Conservation (phyloP, 306 rosid species). For the Ceratonia siliqua region DNA sequence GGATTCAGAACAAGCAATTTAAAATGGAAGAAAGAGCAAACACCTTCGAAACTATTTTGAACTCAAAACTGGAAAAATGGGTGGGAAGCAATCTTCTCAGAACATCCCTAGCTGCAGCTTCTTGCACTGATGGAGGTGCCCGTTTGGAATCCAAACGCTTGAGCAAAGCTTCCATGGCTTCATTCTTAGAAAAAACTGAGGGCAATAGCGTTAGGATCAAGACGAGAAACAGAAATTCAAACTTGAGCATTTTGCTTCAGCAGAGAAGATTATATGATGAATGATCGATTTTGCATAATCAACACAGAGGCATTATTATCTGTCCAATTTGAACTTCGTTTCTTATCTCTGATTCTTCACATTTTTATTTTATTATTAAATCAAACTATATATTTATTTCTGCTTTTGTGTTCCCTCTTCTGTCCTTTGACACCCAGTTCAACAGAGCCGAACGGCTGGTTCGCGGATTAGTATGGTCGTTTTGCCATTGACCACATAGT, state of each 20-base stretch:
- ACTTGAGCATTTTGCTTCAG: slow-evolving; percentile 46
- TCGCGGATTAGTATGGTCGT: not conserved
- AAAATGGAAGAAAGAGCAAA: not conserved
- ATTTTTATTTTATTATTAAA: not conserved
- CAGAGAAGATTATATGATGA: not conserved
- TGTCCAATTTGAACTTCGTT: not conserved
- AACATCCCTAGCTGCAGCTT: slow-evolving; percentile 68
- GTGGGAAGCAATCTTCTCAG: slow-evolving; percentile 71
- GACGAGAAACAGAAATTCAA: slow-evolving; percentile 44
- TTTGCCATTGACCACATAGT: not conserved
- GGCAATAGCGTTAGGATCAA: slow-evolving; percentile 45
- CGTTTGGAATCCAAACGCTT: slow-evolving; percentile 70
- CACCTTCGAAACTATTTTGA: slow-evolving; percentile 75
- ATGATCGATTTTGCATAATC: not conserved
- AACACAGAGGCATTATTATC: not conserved
- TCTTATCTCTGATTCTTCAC: not conserved
- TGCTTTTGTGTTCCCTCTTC: not conserved
- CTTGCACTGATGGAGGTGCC: slow-evolving; percentile 68
- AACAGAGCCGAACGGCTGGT: too few relatives aligned
- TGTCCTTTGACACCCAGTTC: too few relatives aligned
- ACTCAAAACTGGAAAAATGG: slow-evolving; percentile 60
- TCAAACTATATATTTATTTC: too few relatives aligned
- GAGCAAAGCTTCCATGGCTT: slow-evolving; percentile 60
- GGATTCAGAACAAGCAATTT: not conserved
- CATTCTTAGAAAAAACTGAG: slow-evolving; percentile 41